These are phyloP conservation scores for Vitis hybrid DNA, from an alignment of 177 flowering plant genomes.

Conservation along the genomic window DNA sequence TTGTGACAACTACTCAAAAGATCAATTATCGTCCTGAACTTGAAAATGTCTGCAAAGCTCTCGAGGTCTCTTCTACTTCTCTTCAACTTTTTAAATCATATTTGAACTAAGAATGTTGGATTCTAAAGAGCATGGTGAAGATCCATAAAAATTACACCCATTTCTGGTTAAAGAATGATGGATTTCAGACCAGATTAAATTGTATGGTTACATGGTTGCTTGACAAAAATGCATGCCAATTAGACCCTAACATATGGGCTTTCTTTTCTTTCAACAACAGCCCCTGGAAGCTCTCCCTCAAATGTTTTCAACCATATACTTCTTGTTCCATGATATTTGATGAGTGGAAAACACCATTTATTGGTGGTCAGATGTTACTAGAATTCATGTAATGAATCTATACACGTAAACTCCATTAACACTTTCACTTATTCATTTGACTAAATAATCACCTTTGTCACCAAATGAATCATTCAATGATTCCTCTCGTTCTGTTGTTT, in stretches of 20 bases:
- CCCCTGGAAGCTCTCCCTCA: not conserved
- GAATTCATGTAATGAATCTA: not conserved
- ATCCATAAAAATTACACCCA: not conserved
- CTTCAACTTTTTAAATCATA: not conserved
- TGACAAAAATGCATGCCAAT: not conserved
- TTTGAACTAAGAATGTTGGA: not conserved
- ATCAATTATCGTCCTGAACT: slow-evolving; percentile 60
- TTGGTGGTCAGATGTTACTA: not conserved
- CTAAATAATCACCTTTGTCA: not conserved
- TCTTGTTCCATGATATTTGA: not conserved
- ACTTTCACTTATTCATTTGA: not conserved
- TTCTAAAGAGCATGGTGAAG: not conserved
- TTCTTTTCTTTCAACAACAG: not conserved
- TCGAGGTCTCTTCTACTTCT: slow-evolving; percentile 52
- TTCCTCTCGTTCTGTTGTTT: not conserved
- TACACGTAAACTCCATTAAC: not conserved
- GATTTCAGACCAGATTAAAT: not conserved
- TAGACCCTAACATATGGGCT: not conserved
- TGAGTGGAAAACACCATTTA: not conserved
- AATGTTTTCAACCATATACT: not conserved
- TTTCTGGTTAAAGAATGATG: slow-evolving; percentile 3
- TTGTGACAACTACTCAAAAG: slow-evolving; percentile 61
- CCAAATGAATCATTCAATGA: not conserved
- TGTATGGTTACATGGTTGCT: not conserved
- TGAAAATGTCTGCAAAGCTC: slow-evolving; percentile 77